Conservation (phyloP, 805 yeast genomes). For the Priceomyces medius region DNA sequence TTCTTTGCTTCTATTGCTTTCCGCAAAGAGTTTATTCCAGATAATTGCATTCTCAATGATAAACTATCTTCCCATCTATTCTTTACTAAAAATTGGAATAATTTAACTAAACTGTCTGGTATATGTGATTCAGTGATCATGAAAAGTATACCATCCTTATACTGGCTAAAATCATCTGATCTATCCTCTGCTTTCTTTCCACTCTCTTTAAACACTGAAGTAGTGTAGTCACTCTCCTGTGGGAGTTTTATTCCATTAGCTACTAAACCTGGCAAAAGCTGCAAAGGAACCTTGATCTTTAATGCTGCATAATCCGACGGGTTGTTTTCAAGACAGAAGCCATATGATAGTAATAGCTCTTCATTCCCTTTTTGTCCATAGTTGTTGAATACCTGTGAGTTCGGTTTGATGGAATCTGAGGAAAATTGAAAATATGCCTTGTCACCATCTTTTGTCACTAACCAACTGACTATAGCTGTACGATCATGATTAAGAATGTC, state of each 20-base stretch:
- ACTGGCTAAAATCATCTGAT: slow-evolving; percentile 12
- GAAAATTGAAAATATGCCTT: slow-evolving; percentile 41
- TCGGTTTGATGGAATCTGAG: slow-evolving; percentile 30
- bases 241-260: slow-evolving; percentile 40
- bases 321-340: slow-evolving; percentile 64
- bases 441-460: slow-evolving; percentile 13
- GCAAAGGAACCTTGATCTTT: slow-evolving; percentile 52
- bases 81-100: slow-evolving; percentile 56
- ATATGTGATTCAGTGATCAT: slow-evolving; percentile 33
- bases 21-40: slow-evolving; percentile 57
- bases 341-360: slow-evolving; percentile 77
- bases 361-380: slow-evolving; percentile 89
- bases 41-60: slow-evolving; percentile 56
- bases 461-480: slow-evolving; percentile 65
- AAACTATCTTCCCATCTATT: slow-evolving; percentile 45
- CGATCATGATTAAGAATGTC: slow-evolving; percentile 79
- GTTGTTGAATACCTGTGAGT: slow-evolving; percentile 66
- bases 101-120: slow-evolving; percentile 46
- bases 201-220: slow-evolving; percentile 24
- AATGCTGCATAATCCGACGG: slow-evolving; percentile 59
- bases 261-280: slow-evolving; percentile 28
- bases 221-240: slow-evolving; percentile 36
- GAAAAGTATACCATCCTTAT: slow-evolving; percentile 39
- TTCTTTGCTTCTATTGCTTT: slow-evolving; percentile 53
- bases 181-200: not conserved